These are phyloP conservation scores for Cyamopsis tetragonoloba DNA, from an alignment of 306 rosid species.

Conservation along the genomic window DNA sequence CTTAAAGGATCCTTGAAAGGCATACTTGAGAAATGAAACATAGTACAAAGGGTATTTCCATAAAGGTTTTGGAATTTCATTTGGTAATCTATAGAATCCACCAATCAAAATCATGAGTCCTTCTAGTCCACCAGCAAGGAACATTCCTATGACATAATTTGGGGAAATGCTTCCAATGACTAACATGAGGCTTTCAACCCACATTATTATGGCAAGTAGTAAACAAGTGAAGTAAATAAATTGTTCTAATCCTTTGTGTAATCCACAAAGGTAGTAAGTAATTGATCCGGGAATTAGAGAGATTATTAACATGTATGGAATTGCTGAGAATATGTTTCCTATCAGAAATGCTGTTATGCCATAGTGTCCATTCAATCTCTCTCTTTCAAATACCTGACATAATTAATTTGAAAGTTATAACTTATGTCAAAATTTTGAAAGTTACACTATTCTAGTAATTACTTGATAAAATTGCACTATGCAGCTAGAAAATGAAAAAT, in stretches of 20 bases:
- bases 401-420: too few relatives aligned
- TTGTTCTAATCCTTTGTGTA: slow-evolving; percentile 42
- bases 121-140: slow-evolving; percentile 59
- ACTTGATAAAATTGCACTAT: too few relatives aligned
- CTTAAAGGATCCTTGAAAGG: slow-evolving; percentile 61
- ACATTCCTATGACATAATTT: slow-evolving; percentile 54
- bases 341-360: slow-evolving; percentile 47
- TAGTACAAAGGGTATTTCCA: slow-evolving; percentile 59
- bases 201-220: slow-evolving; percentile 39
- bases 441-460: too few relatives aligned
- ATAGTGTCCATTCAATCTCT: slow-evolving; percentile 69
- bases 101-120: slow-evolving; percentile 63
- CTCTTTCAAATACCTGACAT: slow-evolving; percentile 48
- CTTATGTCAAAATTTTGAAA: too few relatives aligned
- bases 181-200: slow-evolving; percentile 72
- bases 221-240: slow-evolving; percentile 31
- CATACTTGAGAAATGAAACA: slow-evolving; percentile 53
- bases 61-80: slow-evolving; percentile 41
- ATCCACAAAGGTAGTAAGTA: slow-evolving; percentile 47
- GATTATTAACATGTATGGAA: slow-evolving; percentile 50
- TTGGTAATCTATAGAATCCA: slow-evolving; percentile 53
- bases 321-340: slow-evolving; percentile 50
- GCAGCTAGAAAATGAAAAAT: too few relatives aligned
- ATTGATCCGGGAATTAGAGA: slow-evolving; percentile 54
- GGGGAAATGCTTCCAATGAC: slow-evolving; percentile 60